Evolutionary conservation across 805 yeast genomes (phyloP).

Genomic region (Ogataea parapolymorpha): DNA sequence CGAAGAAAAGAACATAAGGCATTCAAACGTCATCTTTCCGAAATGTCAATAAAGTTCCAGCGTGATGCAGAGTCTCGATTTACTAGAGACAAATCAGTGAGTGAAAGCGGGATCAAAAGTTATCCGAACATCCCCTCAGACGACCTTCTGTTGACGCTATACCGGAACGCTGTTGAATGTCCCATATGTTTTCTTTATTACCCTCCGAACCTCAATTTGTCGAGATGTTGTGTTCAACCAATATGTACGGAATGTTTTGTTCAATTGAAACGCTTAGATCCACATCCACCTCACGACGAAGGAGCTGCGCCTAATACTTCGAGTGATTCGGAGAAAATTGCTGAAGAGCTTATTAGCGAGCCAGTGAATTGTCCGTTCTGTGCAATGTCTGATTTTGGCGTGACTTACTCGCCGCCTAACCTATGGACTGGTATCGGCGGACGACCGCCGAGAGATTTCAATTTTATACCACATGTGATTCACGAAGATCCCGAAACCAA

Average conservation of each 20-base stretch:
- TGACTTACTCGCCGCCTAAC: slow-evolving; percentile 69
- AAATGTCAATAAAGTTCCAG: slow-evolving; percentile 37
- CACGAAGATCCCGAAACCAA: slow-evolving; percentile 22
- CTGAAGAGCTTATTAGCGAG: slow-evolving; percentile 73
- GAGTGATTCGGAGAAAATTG: slow-evolving; percentile 35
- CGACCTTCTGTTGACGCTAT: slow-evolving; percentile 54
- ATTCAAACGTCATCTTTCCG: slow-evolving; percentile 38
- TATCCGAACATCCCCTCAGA: slow-evolving; percentile 37
- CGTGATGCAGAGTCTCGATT: slow-evolving; percentile 34
- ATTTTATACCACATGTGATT: slow-evolving; percentile 16
- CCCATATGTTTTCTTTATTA: slow-evolving; percentile 91
- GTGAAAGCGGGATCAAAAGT: slow-evolving; percentile 23
- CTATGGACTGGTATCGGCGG: slow-evolving; percentile 58
- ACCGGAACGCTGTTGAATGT: slow-evolving; percentile 73
- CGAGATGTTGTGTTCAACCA: slow-evolving; percentile 89
- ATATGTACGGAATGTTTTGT: slow-evolving; percentile 97
- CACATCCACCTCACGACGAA: slow-evolving; percentile 88
- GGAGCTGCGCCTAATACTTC: slow-evolving; percentile 20
- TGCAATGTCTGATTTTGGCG: slow-evolving; percentile 82
- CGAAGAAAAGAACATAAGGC: slow-evolving; percentile 49
- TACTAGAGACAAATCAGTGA: slow-evolving; percentile 28
- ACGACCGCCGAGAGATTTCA: slow-evolving; percentile 44
- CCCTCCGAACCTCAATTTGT: slow-evolving; percentile 71
- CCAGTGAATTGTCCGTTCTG: slow-evolving; percentile 93
- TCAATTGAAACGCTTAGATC: slow-evolving; percentile 86